phyloP scores from a whole-genome alignment of 805 yeast species.

The Kuraishia cidri region DNA sequence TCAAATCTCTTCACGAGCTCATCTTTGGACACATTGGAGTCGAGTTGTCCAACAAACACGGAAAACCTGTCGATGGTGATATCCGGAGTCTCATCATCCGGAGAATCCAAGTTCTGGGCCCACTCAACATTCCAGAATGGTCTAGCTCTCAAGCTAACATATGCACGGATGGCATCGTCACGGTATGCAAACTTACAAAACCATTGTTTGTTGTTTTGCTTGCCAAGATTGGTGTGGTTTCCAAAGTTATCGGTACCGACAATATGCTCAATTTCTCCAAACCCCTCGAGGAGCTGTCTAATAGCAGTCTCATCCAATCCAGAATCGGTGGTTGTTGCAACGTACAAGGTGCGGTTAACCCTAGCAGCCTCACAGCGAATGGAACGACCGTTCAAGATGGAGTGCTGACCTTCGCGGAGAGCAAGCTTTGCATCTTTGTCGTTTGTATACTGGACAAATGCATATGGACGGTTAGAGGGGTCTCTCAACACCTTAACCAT shows the following conservation, averaged over 20 bases:
- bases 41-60: constrained; percentile 74
- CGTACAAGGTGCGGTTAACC: constrained; percentile 78
- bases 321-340: constrained; percentile 24
- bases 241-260: constrained; percentile 30
- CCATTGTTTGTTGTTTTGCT: constrained; percentile 37
- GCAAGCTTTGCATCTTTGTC: constrained; percentile 68
- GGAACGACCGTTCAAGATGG: constrained; percentile 61
- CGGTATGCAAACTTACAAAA: constrained; percentile 71
- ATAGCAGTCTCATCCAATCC: constrained; percentile 21
- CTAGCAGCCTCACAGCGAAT: constrained; percentile 87
- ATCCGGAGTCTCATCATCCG: constrained; percentile 19
- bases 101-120: constrained; percentile 74
- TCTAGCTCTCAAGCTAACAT: constrained; percentile 53
- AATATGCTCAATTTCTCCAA: constrained; percentile 73
- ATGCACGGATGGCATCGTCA: constrained; percentile 84
- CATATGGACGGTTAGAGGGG: constrained; percentile 78
- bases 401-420: constrained; percentile 57
- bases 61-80: constrained; percentile 59
- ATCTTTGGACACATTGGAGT: constrained; percentile 41
- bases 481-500: constrained; percentile 80
- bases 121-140: constrained; percentile 61
- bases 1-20: constrained; percentile 51
- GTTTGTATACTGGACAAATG: constrained; percentile 77
- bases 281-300: constrained; percentile 29
- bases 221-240: constrained; percentile 6